Evolutionary conservation across 2,329 filamentous ascomycete genomes (phyloP).

Genomic region (Pestalotiopsis fici): DNA sequence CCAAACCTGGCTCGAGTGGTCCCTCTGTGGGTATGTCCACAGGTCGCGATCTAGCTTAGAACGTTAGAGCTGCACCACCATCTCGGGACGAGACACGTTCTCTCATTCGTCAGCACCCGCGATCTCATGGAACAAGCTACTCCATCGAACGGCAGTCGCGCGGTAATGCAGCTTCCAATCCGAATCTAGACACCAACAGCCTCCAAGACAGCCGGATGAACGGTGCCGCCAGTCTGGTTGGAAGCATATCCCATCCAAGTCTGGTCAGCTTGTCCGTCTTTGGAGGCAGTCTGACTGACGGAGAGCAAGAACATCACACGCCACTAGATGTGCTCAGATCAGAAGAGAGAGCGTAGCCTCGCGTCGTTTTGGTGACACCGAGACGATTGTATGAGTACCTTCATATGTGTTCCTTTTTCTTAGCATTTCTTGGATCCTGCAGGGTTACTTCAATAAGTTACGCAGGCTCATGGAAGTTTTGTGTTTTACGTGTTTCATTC

Average conservation of each 20-base stretch:
- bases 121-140: neutral
- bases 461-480: neutral
- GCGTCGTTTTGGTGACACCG: neutral
- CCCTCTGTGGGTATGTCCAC: conserved; percentile 47
- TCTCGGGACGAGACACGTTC: conserved; percentile 8
- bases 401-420: conserved; percentile 2
- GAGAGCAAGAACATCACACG: neutral
- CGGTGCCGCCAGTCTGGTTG: conserved; percentile 7
- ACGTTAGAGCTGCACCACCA: conserved; percentile 7
- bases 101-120: neutral
- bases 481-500: neutral
- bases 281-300: conserved; percentile 8
- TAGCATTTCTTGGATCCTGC: neutral
- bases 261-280: conserved; percentile 1
- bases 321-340: conserved; percentile 4
- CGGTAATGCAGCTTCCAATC: neutral
- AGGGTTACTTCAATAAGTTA: neutral
- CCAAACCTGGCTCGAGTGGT: conserved; percentile 36
- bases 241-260: conserved; percentile 7
- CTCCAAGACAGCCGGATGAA: neutral
- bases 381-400: conserved; percentile 10
- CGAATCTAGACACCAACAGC: neutral
- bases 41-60: conserved; percentile 54
- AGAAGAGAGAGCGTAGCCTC: neutral
- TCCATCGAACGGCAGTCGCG: neutral